phyloP scores from a whole-genome alignment of 768 basidiomycete species.

The Tylopilus subfusipes region DNA sequence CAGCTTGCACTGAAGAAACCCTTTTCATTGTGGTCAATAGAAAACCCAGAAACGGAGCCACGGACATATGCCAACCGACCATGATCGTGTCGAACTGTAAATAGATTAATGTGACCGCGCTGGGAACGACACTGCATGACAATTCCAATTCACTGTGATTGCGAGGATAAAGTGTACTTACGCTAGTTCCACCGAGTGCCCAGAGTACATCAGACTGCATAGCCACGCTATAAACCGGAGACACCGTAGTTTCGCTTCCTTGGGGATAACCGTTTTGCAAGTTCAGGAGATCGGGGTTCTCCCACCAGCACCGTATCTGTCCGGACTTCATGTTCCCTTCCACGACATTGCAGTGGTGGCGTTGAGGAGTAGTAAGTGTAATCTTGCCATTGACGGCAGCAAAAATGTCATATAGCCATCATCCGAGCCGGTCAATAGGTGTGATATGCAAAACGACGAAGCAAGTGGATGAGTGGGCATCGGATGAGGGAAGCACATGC shows the following conservation, averaged over 20 bases:
- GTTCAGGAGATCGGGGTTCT: constrained; percentile 46
- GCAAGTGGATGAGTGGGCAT: constrained; percentile 86
- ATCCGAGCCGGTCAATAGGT: constrained; percentile 86
- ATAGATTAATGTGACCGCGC: constrained; percentile 90
- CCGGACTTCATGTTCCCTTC: constrained; percentile 91
- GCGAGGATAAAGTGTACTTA: constrained; percentile 37
- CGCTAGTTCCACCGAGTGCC: constrained; percentile 84
- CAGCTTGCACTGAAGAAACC: constrained; percentile 89
- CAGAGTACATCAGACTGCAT: constrained; percentile 94
- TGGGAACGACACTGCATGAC: constrained; percentile 32
- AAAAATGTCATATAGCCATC: constrained; percentile 93
- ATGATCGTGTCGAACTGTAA: constrained; percentile 89
- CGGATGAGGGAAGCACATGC: constrained; percentile 90
- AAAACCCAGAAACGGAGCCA: constrained; percentile 81
- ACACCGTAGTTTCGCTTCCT: constrained; percentile 50
- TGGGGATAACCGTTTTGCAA: constrained; percentile 25
- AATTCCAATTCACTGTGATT: constrained; percentile 19
- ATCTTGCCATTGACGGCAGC: constrained; percentile 82
- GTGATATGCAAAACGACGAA: constrained; percentile 80
- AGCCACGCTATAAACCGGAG: constrained; percentile 85
- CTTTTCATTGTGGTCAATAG: constrained; percentile 77
- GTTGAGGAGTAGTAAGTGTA: constrained; percentile 83
- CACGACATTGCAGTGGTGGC: constrained; percentile 85
- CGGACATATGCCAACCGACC: constrained; percentile 70
- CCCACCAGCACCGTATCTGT: constrained; percentile 88